phyloP scores from a whole-genome alignment of 306 rosid species.

The Neltuma alba region DNA sequence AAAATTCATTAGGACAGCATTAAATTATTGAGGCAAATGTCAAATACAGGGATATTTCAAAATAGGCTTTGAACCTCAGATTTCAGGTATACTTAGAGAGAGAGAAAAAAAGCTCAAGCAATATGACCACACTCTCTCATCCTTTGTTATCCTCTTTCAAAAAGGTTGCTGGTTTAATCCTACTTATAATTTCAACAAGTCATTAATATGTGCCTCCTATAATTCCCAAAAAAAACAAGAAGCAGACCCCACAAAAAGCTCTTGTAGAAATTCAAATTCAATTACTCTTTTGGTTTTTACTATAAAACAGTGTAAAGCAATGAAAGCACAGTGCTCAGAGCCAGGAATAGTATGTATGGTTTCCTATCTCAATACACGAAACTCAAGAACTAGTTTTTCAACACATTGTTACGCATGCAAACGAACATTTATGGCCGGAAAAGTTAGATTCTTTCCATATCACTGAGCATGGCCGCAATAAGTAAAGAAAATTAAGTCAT shows the following conservation, averaged over 20 bases:
- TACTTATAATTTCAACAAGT: no score
- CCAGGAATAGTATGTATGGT: no score
- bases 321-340: no score
- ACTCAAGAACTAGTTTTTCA: background rate
- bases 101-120: slow-evolving; percentile 25
- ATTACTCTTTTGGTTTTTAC: slow-evolving; percentile 81
- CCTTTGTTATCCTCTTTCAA: slow-evolving; percentile 22
- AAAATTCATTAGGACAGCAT: background rate
- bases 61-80: background rate
- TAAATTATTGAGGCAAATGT: background rate
- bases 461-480: slow-evolving; percentile 70
- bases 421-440: slow-evolving; percentile 76
- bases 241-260: no score
- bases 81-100: background rate
- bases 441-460: slow-evolving; percentile 73
- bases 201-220: no score
- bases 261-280: no score
- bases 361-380: background rate
- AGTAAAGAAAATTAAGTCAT: slow-evolving; percentile 20
- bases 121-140: background rate
- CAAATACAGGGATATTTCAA: background rate
- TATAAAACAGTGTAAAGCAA: slow-evolving; percentile 96
- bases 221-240: no score
- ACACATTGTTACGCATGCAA: background rate
- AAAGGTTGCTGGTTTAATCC: no score